A percentile compares a stretch with the other conserved stretches of the same genome.
Conservation (phyloP, 371 early-diverging fungal species). For the Paraphysoderma sedebokerense region DNA sequence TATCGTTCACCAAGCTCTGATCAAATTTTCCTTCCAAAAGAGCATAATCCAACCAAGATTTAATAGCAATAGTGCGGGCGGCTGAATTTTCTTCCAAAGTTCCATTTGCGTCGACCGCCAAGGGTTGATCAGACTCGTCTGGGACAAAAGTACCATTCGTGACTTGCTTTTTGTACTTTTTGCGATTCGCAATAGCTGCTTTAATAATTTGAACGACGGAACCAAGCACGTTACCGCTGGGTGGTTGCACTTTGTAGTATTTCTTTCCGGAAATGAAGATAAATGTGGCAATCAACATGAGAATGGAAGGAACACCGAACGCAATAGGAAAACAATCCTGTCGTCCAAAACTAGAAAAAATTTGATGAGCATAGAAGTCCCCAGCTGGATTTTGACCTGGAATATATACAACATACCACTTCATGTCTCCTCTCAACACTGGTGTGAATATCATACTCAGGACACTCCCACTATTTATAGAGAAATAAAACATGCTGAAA, state of each 20-base stretch:
- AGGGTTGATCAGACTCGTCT: too few species aligned
- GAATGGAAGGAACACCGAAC: slow-evolving; percentile 11
- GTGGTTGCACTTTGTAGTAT: background rate
- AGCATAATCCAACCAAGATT: slow-evolving; percentile 2
- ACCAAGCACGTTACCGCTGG: slow-evolving; percentile 1
- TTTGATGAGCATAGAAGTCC: background rate
- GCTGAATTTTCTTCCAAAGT: too few species aligned
- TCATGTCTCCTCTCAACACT: background rate
- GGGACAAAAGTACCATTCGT: too few species aligned
- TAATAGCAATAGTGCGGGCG: too few species aligned
- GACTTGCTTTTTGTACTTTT: too few species aligned
- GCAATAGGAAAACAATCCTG: slow-evolving; percentile 12
- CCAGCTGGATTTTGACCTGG: too few species aligned
- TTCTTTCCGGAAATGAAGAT: slow-evolving; percentile 8
- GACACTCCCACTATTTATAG: slow-evolving; percentile 15
- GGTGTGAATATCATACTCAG: slow-evolving; percentile 5
- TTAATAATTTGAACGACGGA: background rate
- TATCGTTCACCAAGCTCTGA: background rate
- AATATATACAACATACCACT: background rate
- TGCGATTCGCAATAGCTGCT: background rate
- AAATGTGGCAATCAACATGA: slow-evolving; percentile 9
- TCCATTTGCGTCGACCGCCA: too few species aligned
- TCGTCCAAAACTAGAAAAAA: slow-evolving; percentile 6
- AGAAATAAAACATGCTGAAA: slow-evolving; percentile 18
- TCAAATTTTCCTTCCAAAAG: background rate